phyloP scores from a whole-genome alignment of 306 rosid genomes.

The Quercus dentata region DNA sequence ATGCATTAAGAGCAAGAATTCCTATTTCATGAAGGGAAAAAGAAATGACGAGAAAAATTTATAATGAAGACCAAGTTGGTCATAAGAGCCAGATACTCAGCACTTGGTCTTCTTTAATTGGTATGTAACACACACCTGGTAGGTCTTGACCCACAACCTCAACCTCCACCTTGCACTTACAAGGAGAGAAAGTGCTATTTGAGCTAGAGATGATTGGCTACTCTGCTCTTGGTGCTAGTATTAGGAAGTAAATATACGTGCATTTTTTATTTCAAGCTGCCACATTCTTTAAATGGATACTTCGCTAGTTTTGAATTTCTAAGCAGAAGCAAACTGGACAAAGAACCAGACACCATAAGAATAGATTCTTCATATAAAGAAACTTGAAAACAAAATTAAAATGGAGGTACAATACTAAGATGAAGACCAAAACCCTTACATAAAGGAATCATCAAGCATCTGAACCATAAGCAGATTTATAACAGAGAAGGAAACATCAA shows the following conservation, averaged over 20 bases:
- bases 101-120: background rate
- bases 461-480: background rate
- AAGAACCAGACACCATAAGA: background rate
- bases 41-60: background rate
- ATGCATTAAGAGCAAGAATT: slow-evolving; percentile 5
- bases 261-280: background rate
- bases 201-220: too few relatives aligned
- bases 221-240: background rate
- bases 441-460: slow-evolving; percentile 7
- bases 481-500: background rate
- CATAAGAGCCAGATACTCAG: background rate
- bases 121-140: too few relatives aligned
- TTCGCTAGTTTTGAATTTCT: background rate
- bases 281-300: background rate
- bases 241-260: background rate
- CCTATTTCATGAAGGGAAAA: slow-evolving; percentile 9
- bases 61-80: background rate
- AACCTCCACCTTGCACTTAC: too few relatives aligned
- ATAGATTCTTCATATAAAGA: background rate
- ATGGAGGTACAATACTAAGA: background rate
- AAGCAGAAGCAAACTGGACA: background rate
- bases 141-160: too few relatives aligned
- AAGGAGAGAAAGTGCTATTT: too few relatives aligned
- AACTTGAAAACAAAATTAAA: background rate
- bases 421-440: background rate